Base-by-base conservation (phyloP, 805 yeast species). In the Sugiyamaella qingdaonensis region DNA sequence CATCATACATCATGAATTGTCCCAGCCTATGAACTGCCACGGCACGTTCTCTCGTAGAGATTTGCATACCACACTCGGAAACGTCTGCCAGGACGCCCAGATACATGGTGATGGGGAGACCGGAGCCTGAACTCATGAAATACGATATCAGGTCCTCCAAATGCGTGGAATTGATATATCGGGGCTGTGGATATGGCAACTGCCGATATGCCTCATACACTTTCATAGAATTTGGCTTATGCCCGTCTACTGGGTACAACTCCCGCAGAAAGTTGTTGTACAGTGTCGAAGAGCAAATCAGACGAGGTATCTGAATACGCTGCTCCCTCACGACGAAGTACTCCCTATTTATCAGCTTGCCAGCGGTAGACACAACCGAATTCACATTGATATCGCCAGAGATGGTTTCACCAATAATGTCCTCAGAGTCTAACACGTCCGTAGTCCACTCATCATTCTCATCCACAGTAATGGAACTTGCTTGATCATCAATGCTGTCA, bases 171-270 rank as follows among this genome's bases (percentile, higher is more conserved):
- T 58, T 53, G 16, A 73, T 61, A 42, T 64, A 64, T 11, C 56
- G 47, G 4, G 74, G 71, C 32, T 66, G 65, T 10, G 72, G 73
- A 16, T 54, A 42, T 2, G 77, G 76, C 4, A 73, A 52, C 1
- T 49, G 27, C 11, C 60, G 37, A 54, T 69, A 70, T 2, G 62
- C 62, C 1, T 54, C 43, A 37, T 53, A 65, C 8, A 68, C 49
- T n/a, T 42, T 31, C 11, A 49, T 43, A 42, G 56, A 58, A 36
- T 53, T 43, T 8, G 43, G 44, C 4, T 10, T 39, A 5, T 19
- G 29, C 10, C 53, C 49, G 10, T 24, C 33, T 10, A 13, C 34
- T 4, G 52, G 47, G 41, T 61, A 61, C 36, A 68, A 52, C 14
- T 55, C 45, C 27, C 59, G 37, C 9, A 66, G 46, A 33, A 68